Evolutionary conservation across 169 alveolate genomes (phyloP), one percentile per base, ranked within the genome.

Genomic region (Plasmodium billcollinsi): DNA sequence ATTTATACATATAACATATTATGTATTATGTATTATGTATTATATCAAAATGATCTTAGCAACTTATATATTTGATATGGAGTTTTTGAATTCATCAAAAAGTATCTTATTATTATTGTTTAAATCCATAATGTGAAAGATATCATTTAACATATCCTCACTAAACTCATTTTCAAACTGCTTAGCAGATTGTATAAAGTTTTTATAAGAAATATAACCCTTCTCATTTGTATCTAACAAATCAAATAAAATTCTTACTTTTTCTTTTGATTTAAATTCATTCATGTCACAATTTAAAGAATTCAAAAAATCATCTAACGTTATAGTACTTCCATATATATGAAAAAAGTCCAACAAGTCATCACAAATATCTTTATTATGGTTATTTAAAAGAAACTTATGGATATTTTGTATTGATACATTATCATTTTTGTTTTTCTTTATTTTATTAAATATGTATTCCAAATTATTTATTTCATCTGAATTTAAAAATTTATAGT

Each of bases 391-490:
- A 5, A 83, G 74, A 67, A 69, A 83, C 59, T 69, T 83, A 15
- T 83, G 71, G 20, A 83, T 21, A 69, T 18, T 69, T 24, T 83
- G 80, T 20, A 83, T 58, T 14, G 91, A 58, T 12, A 83, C 73
- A 43, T 69, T 26, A 63, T 67, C 83, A 69, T 69, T 45, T 83
- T 83, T 69, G 50, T 69, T 69, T 20, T 61, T 83, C 47, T 69
- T 83, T 59, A 83, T 33, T 69, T 67, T 83, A 61, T 83, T 83
- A 45, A 83, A 83, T 52, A 83, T 83, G 7, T 69, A 83, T 47
- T 69, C 91, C 29, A 83, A 29, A 50, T 83, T 83, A 70, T 63
- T 83, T 69, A 83, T 83, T 63, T 83, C 91, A 50, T 83, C 91
- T 2, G 91, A 24, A 43, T 83, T 83, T 63, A 83, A 62, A 29